Conservation (phyloP, 176 grass and related monocot species). For the Carex pumila region DNA sequence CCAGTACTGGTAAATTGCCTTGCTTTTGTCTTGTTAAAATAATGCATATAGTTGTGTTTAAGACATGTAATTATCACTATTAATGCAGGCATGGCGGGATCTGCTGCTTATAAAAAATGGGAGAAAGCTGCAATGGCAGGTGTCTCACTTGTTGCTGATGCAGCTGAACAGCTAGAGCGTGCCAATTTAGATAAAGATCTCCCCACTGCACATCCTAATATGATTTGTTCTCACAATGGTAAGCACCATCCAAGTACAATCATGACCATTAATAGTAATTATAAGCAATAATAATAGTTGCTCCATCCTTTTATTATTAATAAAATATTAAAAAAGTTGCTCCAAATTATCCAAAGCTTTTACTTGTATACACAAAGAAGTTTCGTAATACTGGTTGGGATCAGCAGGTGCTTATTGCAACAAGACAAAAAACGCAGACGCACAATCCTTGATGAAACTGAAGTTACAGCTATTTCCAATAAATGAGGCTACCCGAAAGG, state of each 20-base stretch:
- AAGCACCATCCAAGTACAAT: constrained; percentile 11
- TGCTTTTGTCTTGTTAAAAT: constrained; percentile 28
- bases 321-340: background rate
- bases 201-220: constrained; percentile 29
- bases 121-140: constrained; percentile 94
- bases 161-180: constrained; percentile 88
- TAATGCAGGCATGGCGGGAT: constrained; percentile 38
- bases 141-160: constrained; percentile 99
- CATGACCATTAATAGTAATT: background rate
- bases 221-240: constrained; percentile 42
- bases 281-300: background rate
- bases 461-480: constrained; percentile 97
- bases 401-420: constrained; percentile 42
- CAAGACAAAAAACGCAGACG: constrained; percentile 43
- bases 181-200: constrained; percentile 33
- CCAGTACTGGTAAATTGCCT: background rate
- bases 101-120: constrained; percentile 86
- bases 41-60: background rate
- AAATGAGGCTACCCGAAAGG: constrained; percentile 80
- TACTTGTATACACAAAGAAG: background rate
- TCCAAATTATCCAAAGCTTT: background rate
- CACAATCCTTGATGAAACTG: constrained; percentile 56
- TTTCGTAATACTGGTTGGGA: background rate
- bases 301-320: no score
- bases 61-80: background rate